phyloP scores from a whole-genome alignment of 768 basidiomycete species.

The Suillus weaverae region DNA sequence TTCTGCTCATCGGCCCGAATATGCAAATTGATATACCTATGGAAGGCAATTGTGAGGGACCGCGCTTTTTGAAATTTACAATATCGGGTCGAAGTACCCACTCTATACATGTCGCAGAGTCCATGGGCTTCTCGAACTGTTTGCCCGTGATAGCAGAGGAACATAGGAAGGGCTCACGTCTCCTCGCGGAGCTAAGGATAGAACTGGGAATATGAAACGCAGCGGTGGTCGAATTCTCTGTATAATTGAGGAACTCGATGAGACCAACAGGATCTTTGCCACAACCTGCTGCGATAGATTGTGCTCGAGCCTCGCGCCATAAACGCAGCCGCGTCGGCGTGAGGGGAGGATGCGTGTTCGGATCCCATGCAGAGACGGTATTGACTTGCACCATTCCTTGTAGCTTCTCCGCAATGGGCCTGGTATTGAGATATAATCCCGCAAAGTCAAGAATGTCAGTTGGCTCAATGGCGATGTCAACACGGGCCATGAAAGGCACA shows the following conservation, averaged over 20 bases:
- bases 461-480: constrained; percentile 19
- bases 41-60: not conserved
- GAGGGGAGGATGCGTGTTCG: constrained; percentile 10
- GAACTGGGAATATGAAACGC: constrained; percentile 7
- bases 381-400: constrained; percentile 20
- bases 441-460: constrained; percentile 5
- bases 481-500: constrained; percentile 16
- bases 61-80: not conserved
- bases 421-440: constrained; percentile 13
- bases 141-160: constrained; percentile 10
- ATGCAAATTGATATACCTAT: constrained; percentile 17
- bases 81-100: not conserved
- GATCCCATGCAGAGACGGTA: not conserved
- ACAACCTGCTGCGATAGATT: not conserved
- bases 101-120: constrained; percentile 14
- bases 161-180: constrained; percentile 13
- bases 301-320: constrained; percentile 12
- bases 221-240: constrained; percentile 14
- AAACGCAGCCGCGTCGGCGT: constrained; percentile 8
- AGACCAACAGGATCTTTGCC: constrained; percentile 13
- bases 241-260: constrained; percentile 20
- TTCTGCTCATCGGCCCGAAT: constrained; percentile 20
- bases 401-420: constrained; percentile 4
- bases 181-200: constrained; percentile 4
- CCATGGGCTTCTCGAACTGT: constrained; percentile 13